phyloP scores from a whole-genome alignment of 164 flowering plant species.

The Chimonanthus praecox region DNA sequence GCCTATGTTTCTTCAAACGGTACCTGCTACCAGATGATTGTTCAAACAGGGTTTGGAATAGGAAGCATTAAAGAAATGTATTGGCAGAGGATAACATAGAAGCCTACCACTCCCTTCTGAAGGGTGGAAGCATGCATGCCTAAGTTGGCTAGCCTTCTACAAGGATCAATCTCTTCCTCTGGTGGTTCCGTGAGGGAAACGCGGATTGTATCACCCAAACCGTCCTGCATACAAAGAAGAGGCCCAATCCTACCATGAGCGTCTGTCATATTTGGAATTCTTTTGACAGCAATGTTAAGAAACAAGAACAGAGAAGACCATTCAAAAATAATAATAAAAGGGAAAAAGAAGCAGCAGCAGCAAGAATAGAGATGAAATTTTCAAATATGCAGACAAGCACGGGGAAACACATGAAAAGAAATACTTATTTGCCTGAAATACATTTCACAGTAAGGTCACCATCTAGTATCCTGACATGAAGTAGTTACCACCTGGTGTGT shows the following conservation, averaged over 20 bases:
- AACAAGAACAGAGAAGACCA: background rate
- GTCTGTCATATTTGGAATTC: background rate
- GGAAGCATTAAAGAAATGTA: slow-evolving; percentile 4
- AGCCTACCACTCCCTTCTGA: slow-evolving; percentile 90
- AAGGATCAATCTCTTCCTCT: slow-evolving; percentile 94
- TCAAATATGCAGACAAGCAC: background rate
- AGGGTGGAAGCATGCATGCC: slow-evolving; percentile 77
- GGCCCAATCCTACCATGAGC: background rate
- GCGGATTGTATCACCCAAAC: slow-evolving; percentile 93
- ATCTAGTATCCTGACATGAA: background rate
- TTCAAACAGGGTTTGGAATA: background rate
- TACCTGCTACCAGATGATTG: slow-evolving; percentile 33
- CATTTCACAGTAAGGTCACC: background rate
- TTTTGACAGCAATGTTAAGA: too few species aligned
- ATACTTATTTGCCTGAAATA: background rate
- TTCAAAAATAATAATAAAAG: background rate
- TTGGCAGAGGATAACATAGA: slow-evolving; percentile 4
- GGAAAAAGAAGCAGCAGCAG: background rate
- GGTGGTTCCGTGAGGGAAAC: slow-evolving; percentile 98
- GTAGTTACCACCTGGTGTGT: background rate
- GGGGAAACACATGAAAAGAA: background rate
- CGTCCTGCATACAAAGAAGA: slow-evolving; percentile 55
- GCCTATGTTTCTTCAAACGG: slow-evolving; percentile 91
- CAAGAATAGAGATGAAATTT: background rate
- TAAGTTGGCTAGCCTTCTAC: slow-evolving; percentile 84